Percentiles rank a stretch among this genome's conserved stretches.
These are phyloP conservation scores for Talaromyces sp. DNA, from an alignment of 2,329 filamentous ascomycete genomes.

Conservation along the genomic window DNA sequence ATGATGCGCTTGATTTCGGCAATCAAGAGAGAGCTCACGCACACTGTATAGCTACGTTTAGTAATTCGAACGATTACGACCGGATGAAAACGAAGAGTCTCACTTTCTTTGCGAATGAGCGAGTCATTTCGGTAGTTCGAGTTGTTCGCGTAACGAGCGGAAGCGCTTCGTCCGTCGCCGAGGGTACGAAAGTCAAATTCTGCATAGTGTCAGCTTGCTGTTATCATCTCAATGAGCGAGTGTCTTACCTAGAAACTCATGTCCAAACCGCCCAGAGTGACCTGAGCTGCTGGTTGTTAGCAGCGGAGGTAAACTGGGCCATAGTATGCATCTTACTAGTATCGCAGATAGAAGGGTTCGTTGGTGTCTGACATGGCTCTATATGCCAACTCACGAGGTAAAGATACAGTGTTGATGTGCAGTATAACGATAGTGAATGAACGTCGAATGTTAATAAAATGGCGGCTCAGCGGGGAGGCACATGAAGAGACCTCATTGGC, in stretches of 20 bases:
- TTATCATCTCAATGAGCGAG: not conserved
- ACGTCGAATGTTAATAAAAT: not conserved
- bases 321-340: constrained; percentile 68
- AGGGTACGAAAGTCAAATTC: constrained; percentile 96
- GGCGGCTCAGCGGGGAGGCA: constrained; percentile 8
- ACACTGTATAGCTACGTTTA: constrained; percentile 62
- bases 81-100: constrained; percentile 34
- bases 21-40: constrained; percentile 83
- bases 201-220: constrained; percentile 39
- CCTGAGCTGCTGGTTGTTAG: constrained; percentile 68
- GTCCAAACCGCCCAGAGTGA: constrained; percentile 93
- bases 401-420: not conserved
- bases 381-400: not conserved
- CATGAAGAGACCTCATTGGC: not conserved
- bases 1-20: constrained; percentile 96
- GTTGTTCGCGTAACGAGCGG: constrained; percentile 97
- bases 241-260: constrained; percentile 84
- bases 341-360: constrained; percentile 91
- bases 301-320: constrained; percentile 39
- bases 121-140: constrained; percentile 99
- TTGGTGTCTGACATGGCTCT: constrained; percentile 53
- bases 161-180: constrained; percentile 87
- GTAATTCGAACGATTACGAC: not conserved
- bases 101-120: constrained; percentile 98
- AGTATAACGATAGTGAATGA: not conserved